Base-by-base conservation (phyloP, 805 yeast species). In the Yueomyces sinensis region DNA sequence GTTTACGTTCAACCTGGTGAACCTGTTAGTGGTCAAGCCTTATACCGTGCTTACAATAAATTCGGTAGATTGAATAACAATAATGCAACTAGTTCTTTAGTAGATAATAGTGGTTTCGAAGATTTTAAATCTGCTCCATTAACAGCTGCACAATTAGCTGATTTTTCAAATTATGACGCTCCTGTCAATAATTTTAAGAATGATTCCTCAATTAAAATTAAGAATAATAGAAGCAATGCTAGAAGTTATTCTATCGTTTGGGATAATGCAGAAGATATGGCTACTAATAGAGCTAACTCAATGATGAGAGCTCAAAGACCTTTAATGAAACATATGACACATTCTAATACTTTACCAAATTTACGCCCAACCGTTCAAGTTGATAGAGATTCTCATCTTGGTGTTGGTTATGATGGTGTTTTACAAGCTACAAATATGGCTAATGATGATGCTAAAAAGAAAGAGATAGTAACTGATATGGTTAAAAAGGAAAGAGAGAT, bases 1-100 rank as follows among this genome's bases (percentile, higher is more conserved):
- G 75, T 72, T 33, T 81, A 81, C 54, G 84, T 78, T 50, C 65
- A 72, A 31, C 65, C 72, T 42, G 87, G 83, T 9, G 74, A 72
- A 47, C 84, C 83, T 11, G 63, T 81, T 37, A 74, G 83, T 29
- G 74, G 71, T 44, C 82, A 77, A 51, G 91, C 91, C 5, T 58
- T 76, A 37, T 81, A 80, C 59, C 76, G 72, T 45, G 87, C 83
- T 36, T 76, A 76, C 45, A 58, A 77, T 50, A 78, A 72, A 47
- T 77, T 76, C 45, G 87, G 87, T 20, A 63, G 72, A 9, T 11
- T 25, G 28, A n/a, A n/a, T n/a, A 25, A 9, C 6, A 6, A 29
- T 9, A n/a, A 5, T 9, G 28, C 28, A 7, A 13, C 14, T n/a
- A 77, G 62, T 58, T 59, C 62, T 33, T 6, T 13, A 9, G 15